These are phyloP conservation scores for Ilyonectria sp. DNA, from an alignment of 2,329 filamentous ascomycete genomes.

Conservation along the genomic window DNA sequence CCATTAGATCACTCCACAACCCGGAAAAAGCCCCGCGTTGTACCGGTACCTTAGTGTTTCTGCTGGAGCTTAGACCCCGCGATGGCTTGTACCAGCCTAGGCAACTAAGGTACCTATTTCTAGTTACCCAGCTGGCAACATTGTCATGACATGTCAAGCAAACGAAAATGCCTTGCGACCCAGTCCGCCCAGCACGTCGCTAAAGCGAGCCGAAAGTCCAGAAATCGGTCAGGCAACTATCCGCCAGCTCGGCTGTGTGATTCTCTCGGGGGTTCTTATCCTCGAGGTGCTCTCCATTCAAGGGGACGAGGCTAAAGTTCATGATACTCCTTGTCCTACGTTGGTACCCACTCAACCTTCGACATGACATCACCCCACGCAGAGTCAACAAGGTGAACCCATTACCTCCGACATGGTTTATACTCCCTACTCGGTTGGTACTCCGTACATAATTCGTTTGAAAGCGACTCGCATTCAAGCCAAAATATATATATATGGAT, in stretches of 20 bases:
- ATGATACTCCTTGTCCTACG: not conserved
- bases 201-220: not conserved
- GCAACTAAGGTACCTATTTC: too few relatives aligned
- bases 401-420: not conserved
- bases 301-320: not conserved
- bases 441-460: too few relatives aligned
- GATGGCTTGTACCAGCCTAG: too few relatives aligned
- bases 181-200: not conserved
- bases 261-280: too few relatives aligned
- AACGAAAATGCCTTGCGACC: not conserved
- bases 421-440: not conserved
- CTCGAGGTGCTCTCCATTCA: not conserved
- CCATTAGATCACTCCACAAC: not conserved
- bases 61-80: not conserved
- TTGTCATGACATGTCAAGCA: not conserved
- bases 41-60: conserved; percentile 1
- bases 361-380: not conserved
- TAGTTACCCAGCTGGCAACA: too few relatives aligned
- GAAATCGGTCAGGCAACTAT: not conserved
- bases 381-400: not conserved
- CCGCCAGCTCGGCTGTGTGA: too few relatives aligned
- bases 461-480: too few relatives aligned
- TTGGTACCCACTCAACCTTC: not conserved
- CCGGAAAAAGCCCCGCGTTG: not conserved
- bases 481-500: too few relatives aligned